Evolutionary conservation across 768 basidiomycete species (phyloP).

Genomic region (Lanmaoa pseudosensibilis): DNA sequence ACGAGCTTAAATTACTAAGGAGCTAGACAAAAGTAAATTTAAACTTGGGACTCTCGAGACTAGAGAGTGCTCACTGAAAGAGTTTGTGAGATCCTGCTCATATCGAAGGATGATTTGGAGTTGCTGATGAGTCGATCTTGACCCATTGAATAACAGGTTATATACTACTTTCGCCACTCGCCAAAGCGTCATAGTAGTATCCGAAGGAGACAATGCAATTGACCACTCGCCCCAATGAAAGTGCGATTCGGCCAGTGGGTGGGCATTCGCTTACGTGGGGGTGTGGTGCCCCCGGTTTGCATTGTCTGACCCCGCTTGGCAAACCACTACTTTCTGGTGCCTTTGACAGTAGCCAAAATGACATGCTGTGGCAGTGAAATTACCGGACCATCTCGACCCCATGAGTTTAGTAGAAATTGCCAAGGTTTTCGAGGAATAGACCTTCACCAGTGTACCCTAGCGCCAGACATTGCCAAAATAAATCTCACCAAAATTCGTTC

Average conservation of each 20-base stretch:
- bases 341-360: conserved; percentile 2
- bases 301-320: neutral
- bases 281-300: neutral
- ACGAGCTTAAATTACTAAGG: conserved; percentile 28
- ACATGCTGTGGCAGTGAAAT: conserved; percentile 6
- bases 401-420: neutral
- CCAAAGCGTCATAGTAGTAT: conserved; percentile 22
- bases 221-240: conserved; percentile 6
- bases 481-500: conserved; percentile 5
- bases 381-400: neutral
- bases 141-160: conserved; percentile 8
- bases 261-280: conserved; percentile 14
- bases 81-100: conserved; percentile 35
- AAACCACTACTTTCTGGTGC: neutral
- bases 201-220: conserved; percentile 22
- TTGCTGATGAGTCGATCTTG: neutral
- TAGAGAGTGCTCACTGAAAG: conserved; percentile 25
- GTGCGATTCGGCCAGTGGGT: conserved; percentile 9
- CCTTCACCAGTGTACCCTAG: neutral
- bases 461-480: neutral
- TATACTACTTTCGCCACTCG: conserved; percentile 29
- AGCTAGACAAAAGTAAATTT: conserved; percentile 13
- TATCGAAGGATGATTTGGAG: conserved; percentile 4
- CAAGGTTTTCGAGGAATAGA: neutral
- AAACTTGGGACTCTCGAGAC: neutral